phyloP scores from a whole-genome alignment of 2,329 filamentous ascomycete genomes.

The Acephala macrosclerotiorum region DNA sequence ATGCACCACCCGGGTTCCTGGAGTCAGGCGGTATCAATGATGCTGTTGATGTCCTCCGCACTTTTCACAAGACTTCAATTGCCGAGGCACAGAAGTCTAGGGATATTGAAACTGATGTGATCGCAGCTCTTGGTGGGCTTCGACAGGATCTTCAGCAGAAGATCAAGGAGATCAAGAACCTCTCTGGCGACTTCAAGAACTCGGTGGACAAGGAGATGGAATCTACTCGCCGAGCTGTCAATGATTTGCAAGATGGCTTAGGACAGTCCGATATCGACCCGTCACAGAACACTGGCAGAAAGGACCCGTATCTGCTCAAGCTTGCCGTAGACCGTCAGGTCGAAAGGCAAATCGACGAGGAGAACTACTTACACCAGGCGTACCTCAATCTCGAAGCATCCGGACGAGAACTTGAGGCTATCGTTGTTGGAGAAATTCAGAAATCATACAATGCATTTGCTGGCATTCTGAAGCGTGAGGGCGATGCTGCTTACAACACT shows the following conservation, averaged over 20 bases:
- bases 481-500: conserved; percentile 79
- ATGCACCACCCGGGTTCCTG: conserved; percentile 78
- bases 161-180: conserved; percentile 96
- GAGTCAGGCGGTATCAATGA: conserved; percentile 86
- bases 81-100: conserved; percentile 85
- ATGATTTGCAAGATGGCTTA: conserved; percentile 81
- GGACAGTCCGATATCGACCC: conserved; percentile 82
- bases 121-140: conserved; percentile 83
- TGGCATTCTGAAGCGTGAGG: conserved; percentile 89
- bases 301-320: conserved; percentile 89
- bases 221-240: conserved; percentile 78
- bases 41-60: conserved; percentile 79
- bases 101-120: conserved; percentile 91
- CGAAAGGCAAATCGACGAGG: conserved; percentile 92
- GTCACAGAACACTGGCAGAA: conserved; percentile 78
- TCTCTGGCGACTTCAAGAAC: conserved; percentile 96
- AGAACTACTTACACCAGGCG: conserved; percentile 96
- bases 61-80: conserved; percentile 83
- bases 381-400: conserved; percentile 95
- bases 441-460: conserved; percentile 97
- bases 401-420: conserved; percentile 92
- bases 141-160: conserved; percentile 91
- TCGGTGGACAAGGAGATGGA: conserved; percentile 96
- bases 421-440: conserved; percentile 96
- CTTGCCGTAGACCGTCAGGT: conserved; percentile 88